phyloP scores from a whole-genome alignment of 2,329 filamentous ascomycete genomes.

The Trichoderma sp. region DNA sequence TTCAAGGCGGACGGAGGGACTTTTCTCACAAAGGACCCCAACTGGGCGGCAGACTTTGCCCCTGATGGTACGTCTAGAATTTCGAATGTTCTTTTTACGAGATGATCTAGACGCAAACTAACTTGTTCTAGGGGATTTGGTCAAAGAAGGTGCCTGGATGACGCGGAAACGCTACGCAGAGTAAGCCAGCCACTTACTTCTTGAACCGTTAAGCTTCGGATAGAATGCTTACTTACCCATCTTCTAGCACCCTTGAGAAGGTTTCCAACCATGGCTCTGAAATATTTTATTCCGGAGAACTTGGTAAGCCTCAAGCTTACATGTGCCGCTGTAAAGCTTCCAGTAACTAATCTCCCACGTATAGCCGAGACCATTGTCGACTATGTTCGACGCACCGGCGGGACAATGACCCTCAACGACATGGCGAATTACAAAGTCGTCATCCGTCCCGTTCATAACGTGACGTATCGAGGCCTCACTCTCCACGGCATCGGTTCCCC shows the following conservation, averaged over 20 bases:
- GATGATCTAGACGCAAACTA: slow-evolving; percentile 4
- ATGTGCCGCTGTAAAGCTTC: neutral
- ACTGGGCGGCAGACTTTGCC: slow-evolving; percentile 86
- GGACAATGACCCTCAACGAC: slow-evolving; percentile 83
- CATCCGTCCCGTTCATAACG: slow-evolving; percentile 60
- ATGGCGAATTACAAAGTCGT: slow-evolving; percentile 69
- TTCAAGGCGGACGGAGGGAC: slow-evolving; percentile 36
- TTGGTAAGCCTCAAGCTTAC: slow-evolving; percentile 40
- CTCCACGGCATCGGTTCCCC: slow-evolving; percentile 71
- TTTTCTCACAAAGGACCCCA: slow-evolving; percentile 71
- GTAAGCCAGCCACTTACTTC: slow-evolving; percentile 32
- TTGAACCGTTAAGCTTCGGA: neutral
- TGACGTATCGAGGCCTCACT: slow-evolving; percentile 67
- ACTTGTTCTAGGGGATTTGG: slow-evolving; percentile 49
- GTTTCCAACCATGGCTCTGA: slow-evolving; percentile 72
- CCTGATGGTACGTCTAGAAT: slow-evolving; percentile 57
- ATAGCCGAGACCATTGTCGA: slow-evolving; percentile 70
- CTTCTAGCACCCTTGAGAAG: slow-evolving; percentile 61
- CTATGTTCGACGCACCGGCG: slow-evolving; percentile 65
- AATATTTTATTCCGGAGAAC: slow-evolving; percentile 69
- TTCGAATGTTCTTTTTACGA: neutral
- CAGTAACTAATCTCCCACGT: slow-evolving; percentile 35
- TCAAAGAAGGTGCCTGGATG: slow-evolving; percentile 73
- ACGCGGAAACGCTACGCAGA: slow-evolving; percentile 75
- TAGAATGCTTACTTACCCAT: slow-evolving; percentile 21